A percentile compares a stretch with the other conserved stretches of the same genome.
Conservation (phyloP, 306 rosid genomes). For the Ceratonia siliqua region DNA sequence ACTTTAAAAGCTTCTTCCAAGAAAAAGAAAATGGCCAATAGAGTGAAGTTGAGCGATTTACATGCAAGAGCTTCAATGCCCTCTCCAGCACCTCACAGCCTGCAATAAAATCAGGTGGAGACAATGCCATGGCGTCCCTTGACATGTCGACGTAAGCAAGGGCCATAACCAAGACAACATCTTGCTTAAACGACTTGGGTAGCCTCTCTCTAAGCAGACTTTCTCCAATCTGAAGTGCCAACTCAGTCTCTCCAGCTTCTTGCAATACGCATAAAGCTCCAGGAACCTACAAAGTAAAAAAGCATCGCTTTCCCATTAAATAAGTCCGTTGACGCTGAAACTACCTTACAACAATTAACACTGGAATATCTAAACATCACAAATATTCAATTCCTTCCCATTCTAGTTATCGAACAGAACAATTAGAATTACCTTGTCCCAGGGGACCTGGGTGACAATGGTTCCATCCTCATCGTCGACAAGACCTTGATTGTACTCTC, state of each 20-base stretch:
- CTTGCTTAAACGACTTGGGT: constrained; percentile 90
- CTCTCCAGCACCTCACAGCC: constrained; percentile 93
- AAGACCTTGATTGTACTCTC: constrained; percentile 84
- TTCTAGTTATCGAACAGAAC: not conserved
- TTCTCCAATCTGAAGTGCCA: constrained; percentile 76
- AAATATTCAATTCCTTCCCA: not conserved
- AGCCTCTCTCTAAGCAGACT: constrained; percentile 83
- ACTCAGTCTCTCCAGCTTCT: constrained; percentile 83
- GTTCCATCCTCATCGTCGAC: constrained; percentile 63
- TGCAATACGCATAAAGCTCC: constrained; percentile 91
- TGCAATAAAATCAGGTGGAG: constrained; percentile 72
- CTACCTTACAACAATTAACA: not conserved
- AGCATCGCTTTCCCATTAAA: not conserved
- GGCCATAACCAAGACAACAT: constrained; percentile 83
- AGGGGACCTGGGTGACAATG: constrained; percentile 76
- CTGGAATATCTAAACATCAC: not conserved
- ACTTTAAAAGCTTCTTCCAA: not conserved
- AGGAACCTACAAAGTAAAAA: constrained; percentile 67
- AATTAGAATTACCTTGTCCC: constrained; percentile 64
- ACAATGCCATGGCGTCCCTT: constrained; percentile 86
- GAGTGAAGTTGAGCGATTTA: constrained; percentile 23
- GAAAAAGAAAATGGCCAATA: not conserved
- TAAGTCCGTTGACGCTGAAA: not conserved
- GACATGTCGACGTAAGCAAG: constrained; percentile 89
- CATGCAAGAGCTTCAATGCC: constrained; percentile 95